Base-by-base conservation (phyloP, 2,329 filamentous ascomycete species). In the Paracoccidioides brasiliensis region DNA sequence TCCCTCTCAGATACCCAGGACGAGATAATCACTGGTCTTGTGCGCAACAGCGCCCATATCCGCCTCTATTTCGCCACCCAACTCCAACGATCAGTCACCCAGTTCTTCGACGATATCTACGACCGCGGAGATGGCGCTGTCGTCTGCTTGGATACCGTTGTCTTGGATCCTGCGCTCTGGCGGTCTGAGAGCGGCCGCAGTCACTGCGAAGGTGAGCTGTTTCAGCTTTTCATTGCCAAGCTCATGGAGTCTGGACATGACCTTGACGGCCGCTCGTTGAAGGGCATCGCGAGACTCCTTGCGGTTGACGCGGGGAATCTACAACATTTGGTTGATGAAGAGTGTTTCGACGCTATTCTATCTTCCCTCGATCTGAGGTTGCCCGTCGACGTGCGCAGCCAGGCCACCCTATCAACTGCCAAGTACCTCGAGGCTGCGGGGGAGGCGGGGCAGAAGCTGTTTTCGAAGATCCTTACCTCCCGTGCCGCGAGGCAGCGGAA, bases 161-260 rank as follows among this genome's bases (percentile, higher is more conserved):
- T 76, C 4, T 61, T 76, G 52, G 73, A 76, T 57, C 66, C 67
- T n/a, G 66, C 66, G 5, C 67, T 75, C 4, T 77, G 75, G 75
- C 67, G 68, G 15, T 69, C 68, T 3, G 72, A 76, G 59, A 65
- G 69, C 35, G 66, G 60, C n/a, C 69, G 73, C 45, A 63, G 67
- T 14, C 70, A 73, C 53, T 75, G 73, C 59, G 73, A 76, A 60
- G 69, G 69, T 55, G 74, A 76, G 59, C 67, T 77, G 4, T 76
- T 77, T 57, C 73, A 73, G 64, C 80, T 95, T 56, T 83, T 91
- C 62, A 82, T 96, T 61, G 90, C 90, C 30, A 86, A 87, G 64
- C 76, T 96, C 63, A 94, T 96, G 84, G 88, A 94, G 68, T 89
- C 88, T 46, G 90, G 89, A 54, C 82, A 90, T 64, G 88, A 95